Conservation (phyloP, 441 rosid species). For the Jatropha podagrica region DNA sequence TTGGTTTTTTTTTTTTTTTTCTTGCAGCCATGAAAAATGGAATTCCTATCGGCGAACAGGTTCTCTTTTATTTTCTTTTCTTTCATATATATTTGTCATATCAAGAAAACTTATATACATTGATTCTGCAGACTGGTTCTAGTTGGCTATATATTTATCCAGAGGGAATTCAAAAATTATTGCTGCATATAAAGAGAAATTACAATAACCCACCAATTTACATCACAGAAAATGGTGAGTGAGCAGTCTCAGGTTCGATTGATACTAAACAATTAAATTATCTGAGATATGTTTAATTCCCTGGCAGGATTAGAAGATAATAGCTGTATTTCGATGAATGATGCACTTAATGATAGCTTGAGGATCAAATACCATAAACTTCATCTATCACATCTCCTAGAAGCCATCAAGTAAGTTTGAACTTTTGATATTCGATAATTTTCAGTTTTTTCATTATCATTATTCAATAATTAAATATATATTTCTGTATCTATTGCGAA, state of each 20-base stretch:
- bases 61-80: not conserved
- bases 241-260: too few relatives aligned
- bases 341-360: conserved; percentile 31
- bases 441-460: too few relatives aligned
- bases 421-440: too few relatives aligned
- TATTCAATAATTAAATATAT: too few relatives aligned
- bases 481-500: too few relatives aligned
- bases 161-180: conserved; percentile 33
- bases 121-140: conserved; percentile 30
- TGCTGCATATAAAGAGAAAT: conserved; percentile 30
- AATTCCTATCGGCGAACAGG: conserved; percentile 37
- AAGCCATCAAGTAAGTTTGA: conserved; percentile 31
- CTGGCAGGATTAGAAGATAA: conserved; percentile 33
- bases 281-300: too few relatives aligned
- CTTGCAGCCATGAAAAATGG: conserved; percentile 35
- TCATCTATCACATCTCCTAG: conserved; percentile 33
- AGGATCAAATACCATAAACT: conserved; percentile 31
- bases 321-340: conserved; percentile 29
- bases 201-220: conserved; percentile 39
- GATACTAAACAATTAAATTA: too few relatives aligned
- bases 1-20: not conserved
- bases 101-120: too few relatives aligned
- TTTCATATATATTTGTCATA: too few relatives aligned
- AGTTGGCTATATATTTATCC: conserved; percentile 44
- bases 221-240: conserved; percentile 51